Conservation (phyloP, 805 yeast genomes). For the Ogataea pini region DNA sequence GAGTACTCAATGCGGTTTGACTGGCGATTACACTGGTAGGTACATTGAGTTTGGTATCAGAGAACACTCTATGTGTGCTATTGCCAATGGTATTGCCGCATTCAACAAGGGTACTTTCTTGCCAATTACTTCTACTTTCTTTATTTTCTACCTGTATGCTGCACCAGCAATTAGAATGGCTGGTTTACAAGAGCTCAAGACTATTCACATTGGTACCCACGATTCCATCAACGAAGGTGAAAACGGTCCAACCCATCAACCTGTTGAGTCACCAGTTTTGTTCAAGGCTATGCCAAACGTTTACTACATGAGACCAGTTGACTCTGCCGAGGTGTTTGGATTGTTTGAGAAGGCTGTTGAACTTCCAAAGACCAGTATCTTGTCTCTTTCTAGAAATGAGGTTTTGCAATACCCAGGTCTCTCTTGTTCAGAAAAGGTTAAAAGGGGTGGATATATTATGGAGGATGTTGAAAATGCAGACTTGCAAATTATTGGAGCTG, state of each 20-base stretch:
- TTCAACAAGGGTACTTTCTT: conserved; percentile 88
- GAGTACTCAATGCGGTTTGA: conserved; percentile 43
- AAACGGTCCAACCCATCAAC: conserved; percentile 94
- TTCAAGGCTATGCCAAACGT: conserved; percentile 78
- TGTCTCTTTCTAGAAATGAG: conserved; percentile 83
- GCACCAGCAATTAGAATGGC: conserved; percentile 87
- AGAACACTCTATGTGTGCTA: conserved; percentile 99
- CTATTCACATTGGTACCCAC: conserved; percentile 85
- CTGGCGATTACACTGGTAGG: conserved; percentile 86
- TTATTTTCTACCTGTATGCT: conserved; percentile 86
- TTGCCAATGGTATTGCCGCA: conserved; percentile 95
- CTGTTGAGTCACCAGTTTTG: conserved; percentile 75
- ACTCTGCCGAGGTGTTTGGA: conserved; percentile 85
- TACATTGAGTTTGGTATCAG: conserved; percentile 97
- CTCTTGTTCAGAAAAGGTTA: conserved; percentile 77
- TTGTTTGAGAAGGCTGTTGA: conserved; percentile 69
- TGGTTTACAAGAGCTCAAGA: conserved; percentile 79
- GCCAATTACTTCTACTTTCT: conserved; percentile 52
- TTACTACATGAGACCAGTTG: conserved; percentile 90
- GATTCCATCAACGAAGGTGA: conserved; percentile 91
- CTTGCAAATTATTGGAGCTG: conserved; percentile 75
- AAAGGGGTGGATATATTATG: conserved; percentile 90
- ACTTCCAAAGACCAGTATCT: conserved; percentile 59
- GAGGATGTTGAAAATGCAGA: conserved; percentile 64
- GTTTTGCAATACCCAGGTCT: conserved; percentile 94